These are phyloP conservation scores for Volvox africanus DNA, from an alignment of 139 green algal genomes.

Conservation along the genomic window DNA sequence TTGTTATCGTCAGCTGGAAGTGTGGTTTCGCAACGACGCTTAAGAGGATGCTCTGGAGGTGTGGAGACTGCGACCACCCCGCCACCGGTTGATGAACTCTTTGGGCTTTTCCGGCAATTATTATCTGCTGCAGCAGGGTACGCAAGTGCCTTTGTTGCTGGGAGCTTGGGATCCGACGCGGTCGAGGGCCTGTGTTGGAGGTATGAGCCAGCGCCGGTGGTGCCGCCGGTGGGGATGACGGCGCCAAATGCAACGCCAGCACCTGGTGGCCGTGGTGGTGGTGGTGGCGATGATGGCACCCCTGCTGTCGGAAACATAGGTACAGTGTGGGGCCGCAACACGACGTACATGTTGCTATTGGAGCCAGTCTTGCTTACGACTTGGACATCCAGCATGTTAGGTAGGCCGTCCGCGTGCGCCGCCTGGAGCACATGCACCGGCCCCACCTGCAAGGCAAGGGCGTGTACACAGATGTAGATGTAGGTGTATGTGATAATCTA, in stretches of 20 bases:
- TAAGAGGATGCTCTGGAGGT: no score
- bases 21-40: no score
- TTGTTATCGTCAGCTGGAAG: no score
- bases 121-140: no score
- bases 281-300: neutral
- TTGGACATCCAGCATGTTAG: neutral
- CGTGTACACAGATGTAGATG: neutral
- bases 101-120: no score
- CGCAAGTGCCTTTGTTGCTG: no score
- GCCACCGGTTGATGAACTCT: no score
- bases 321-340: neutral
- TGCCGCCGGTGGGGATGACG: neutral
- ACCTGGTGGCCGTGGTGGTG: neutral
- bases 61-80: no score
- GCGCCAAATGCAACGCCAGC: neutral
- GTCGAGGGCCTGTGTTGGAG: no score
- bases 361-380: slow-evolving; percentile 19
- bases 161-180: no score
- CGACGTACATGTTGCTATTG: neutral
- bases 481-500: no score
- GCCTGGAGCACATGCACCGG: slow-evolving; percentile 3
- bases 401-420: neutral
- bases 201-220: no score
- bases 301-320: neutral
- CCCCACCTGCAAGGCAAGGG: neutral